Evolutionary conservation across 192 early-diverging fungal genomes (phyloP).

Genomic region (Coemansia sp.): DNA sequence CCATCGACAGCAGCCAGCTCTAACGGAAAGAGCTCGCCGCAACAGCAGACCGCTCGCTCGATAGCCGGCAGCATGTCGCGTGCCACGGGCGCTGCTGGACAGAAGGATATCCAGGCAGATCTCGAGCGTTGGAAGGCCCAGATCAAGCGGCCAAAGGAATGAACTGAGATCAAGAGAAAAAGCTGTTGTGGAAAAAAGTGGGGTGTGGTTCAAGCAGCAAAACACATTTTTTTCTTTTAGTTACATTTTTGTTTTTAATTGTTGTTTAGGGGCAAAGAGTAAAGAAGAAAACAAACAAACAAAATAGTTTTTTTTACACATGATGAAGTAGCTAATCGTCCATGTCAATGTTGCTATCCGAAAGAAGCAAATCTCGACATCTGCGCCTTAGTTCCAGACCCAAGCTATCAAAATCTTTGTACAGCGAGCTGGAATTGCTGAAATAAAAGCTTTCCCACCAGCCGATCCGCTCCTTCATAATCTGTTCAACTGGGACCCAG

Average conservation of each 20-base stretch:
- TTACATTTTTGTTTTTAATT: neutral
- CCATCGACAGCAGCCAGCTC: conserved; percentile 26
- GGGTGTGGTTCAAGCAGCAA: too few relatives aligned
- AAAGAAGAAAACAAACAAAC: neutral
- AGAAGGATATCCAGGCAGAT: conserved; percentile 47
- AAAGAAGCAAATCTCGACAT: neutral
- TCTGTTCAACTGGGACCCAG: conserved; percentile 7
- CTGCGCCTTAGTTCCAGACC: neutral
- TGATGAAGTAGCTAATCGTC: too few relatives aligned
- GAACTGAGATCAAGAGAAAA: too few relatives aligned
- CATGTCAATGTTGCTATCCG: too few relatives aligned
- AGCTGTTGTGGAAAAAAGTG: too few relatives aligned
- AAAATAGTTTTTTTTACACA: too few relatives aligned
- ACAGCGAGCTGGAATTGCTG: neutral
- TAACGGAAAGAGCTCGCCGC: conserved; percentile 39
- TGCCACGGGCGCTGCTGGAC: conserved; percentile 14
- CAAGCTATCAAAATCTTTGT: neutral
- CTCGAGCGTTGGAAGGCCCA: conserved; percentile 51
- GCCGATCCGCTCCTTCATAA: conserved; percentile 15
- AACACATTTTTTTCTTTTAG: neutral
- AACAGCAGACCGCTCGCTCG: conserved; percentile 21
- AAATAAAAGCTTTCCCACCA: conserved; percentile 25
- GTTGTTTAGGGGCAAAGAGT: neutral
- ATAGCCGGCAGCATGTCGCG: conserved; percentile 23
- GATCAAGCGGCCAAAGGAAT: conserved; percentile 42